Evolutionary conservation across 805 yeast species (phyloP), one percentile per base, ranked within the genome.

Genomic region (Hanseniaspora vineae): DNA sequence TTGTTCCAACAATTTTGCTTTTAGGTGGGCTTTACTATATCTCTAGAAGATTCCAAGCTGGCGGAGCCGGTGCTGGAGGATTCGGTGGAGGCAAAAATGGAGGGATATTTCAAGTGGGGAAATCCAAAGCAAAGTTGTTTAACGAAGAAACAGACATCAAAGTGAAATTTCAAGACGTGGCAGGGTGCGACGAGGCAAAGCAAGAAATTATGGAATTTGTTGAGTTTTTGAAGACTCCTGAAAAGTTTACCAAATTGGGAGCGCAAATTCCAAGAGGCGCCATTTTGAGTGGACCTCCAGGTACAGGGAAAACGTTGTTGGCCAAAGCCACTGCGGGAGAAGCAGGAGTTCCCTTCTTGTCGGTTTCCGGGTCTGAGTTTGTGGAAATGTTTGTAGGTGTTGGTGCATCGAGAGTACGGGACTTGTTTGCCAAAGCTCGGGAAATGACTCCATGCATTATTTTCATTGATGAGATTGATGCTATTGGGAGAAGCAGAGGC

Each of bases 251-350:
- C 64, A 78, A 78, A 51, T 71, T 92, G 49, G 99, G 99, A 39
- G 99, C 97, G 39, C 86, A 88, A 64, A 92, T 92, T 55, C 99
- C 99, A 44, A 78, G 97, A 62, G 99, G 99, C 56, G 98, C 98
- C 10, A 86, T 92, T 51, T 70, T 92, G 49, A 84, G 96, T 1
- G 99, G 99, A 44, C 96, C 98, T 15, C 99, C 99, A 46, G 99
- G 99, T 70, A 92, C 98, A 10, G 99, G 99, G 78, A 92, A 92
- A 64, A 92, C 99, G 1, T 71, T 92, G 47, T 69, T 92, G 45
- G 99, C 99, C 12, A 90, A 87, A 62, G 99, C 99, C 5, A 92
- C 97, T 45, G 98, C 98, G 1, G 98, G 98, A 55, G 99, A 92
- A 66, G 98, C 99, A 0, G 95, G 92, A 49, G 98, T 92, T 39